Conservation (phyloP, 768 basidiomycete genomes). For the Pleurotus pulmonarius region DNA sequence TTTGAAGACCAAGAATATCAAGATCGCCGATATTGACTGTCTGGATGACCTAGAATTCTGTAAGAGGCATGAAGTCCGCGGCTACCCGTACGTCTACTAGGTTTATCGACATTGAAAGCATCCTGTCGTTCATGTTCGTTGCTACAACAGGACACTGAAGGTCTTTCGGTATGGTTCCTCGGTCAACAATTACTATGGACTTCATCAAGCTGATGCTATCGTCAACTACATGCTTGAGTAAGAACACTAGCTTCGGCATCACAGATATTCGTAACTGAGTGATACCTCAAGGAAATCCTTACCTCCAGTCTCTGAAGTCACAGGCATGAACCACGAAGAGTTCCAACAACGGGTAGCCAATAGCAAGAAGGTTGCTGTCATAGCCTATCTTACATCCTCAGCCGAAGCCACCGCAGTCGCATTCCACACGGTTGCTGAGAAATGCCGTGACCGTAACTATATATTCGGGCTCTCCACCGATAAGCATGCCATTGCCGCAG, state of each 20-base stretch:
- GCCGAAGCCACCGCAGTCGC: constrained; percentile 69
- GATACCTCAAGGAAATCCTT: constrained; percentile 66
- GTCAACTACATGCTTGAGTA: neutral
- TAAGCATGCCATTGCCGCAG: constrained; percentile 58
- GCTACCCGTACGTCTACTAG: neutral
- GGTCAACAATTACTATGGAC: neutral
- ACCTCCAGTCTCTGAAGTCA: constrained; percentile 87
- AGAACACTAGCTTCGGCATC: neutral
- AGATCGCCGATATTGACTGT: neutral
- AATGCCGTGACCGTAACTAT: constrained; percentile 73
- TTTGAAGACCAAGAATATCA: neutral
- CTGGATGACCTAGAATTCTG: neutral
- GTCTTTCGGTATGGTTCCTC: neutral
- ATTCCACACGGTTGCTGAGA: constrained; percentile 78
- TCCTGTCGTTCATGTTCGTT: neutral
- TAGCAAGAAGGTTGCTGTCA: constrained; percentile 64
- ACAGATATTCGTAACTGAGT: constrained; percentile 9
- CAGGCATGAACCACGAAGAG: constrained; percentile 68
- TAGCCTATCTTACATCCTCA: constrained; percentile 76
- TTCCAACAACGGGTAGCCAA: constrained; percentile 59
- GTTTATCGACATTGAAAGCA: neutral
- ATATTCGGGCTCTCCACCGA: constrained; percentile 89
- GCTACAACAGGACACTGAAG: neutral
- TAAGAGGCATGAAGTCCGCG: neutral
- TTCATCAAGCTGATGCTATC: neutral